Percentiles rank a stretch among this genome's conserved stretches.
Evolutionary conservation across 176 grass and related monocot genomes (phyloP).

Genomic region (Bothriochloa decipiens): DNA sequence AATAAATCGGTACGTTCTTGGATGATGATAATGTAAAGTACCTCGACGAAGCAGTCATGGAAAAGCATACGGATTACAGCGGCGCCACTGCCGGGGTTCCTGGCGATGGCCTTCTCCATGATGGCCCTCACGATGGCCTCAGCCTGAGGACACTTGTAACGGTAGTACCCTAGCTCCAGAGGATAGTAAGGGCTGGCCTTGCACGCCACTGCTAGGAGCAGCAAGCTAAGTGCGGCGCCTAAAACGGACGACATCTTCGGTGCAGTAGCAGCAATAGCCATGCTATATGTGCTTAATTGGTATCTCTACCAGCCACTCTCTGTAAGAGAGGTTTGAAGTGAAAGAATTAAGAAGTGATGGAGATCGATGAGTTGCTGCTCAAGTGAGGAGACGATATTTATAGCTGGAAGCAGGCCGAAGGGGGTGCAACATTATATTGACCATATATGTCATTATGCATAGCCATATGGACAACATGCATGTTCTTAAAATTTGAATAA

Average conservation of each 20-base stretch:
- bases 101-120: slow-evolving; percentile 17
- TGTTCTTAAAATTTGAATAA: too few relatives aligned
- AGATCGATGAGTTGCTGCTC: too few relatives aligned
- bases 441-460: too few relatives aligned
- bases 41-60: slow-evolving; percentile 73
- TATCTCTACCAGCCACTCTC: neutral
- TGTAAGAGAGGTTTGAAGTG: neutral
- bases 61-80: slow-evolving; percentile 58
- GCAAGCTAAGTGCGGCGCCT: neutral
- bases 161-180: slow-evolving; percentile 44
- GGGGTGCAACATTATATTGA: too few relatives aligned
- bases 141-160: slow-evolving; percentile 43
- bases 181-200: slow-evolving; percentile 25
- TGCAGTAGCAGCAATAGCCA: neutral
- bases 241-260: neutral
- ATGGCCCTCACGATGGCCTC: slow-evolving; percentile 39
- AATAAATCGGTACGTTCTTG: too few relatives aligned
- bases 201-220: neutral
- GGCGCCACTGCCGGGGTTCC: slow-evolving; percentile 46
- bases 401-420: too few relatives aligned
- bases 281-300: neutral
- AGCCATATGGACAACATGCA: too few relatives aligned
- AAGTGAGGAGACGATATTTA: too few relatives aligned
- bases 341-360: too few relatives aligned
- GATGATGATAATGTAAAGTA: neutral